Base-by-base conservation (phyloP, 169 alveolate species). In the Theileria equi region DNA sequence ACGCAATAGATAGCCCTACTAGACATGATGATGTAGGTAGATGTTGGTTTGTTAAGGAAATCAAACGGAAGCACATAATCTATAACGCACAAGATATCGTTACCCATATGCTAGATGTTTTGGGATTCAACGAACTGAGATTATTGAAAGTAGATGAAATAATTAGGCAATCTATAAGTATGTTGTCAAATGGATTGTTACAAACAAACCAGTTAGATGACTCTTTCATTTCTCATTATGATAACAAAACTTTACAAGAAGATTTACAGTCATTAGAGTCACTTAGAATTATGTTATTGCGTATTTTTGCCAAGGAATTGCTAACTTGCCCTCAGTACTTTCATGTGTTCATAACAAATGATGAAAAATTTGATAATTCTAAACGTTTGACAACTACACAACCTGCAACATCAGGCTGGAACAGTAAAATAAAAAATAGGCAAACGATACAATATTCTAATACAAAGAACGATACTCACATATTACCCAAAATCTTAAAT, bases 311-410 rank as follows among this genome's bases (percentile, higher is more conserved):
- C 31, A 52, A 49, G 49, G 84, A 74, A 38, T 53, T 74, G 31
- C 44, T 31, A 11, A 73, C 63, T 26, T 74, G 66, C 61, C 84
- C 84, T 7, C 73, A 74, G 74, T 74, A 74, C 57, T 74, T 60
- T 50, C 32, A 64, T 48, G 84, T 57, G n/a, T 49, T 74, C 35
- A 54, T 74, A 21, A 74, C 84, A 11, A 16, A 63, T 52, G 84
- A 74, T 40, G 66, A 40, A 7, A 63, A 16, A 73, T 74, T 25
- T 41, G 40, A 34, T 44, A 58, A 26, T 7, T 52, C 25, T 17
- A 26, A 16, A 6, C 29, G 16, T 1, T 16, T 17, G 11, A 34
- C 52, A 16, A n/a, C 19, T 5, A 29, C 11, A 0, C 38, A 55
- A 0, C 40, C 21, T 26, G 25, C 25, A 5, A n/a, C 55, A 2